Percentiles rank a stretch among this genome's conserved stretches.
phyloP scores from a whole-genome alignment of 2,329 filamentous ascomycete species.

The Cryphonectria parasitica region DNA sequence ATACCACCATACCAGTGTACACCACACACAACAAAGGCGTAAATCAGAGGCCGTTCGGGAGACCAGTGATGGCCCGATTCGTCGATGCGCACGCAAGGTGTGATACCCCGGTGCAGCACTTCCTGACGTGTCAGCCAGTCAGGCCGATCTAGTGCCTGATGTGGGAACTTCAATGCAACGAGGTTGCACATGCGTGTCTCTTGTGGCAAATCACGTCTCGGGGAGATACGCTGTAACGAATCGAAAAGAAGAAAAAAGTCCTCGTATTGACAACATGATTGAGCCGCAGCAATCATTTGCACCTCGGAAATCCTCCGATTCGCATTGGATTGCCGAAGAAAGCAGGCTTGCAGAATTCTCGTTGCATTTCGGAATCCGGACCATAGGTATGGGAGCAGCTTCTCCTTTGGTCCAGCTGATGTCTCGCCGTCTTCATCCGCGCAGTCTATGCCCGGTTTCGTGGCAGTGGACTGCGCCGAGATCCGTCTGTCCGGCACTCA shows the following conservation, averaged over 20 bases:
- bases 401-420: neutral
- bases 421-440: neutral
- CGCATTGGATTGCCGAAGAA: conserved; percentile 4
- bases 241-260: neutral
- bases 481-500: neutral
- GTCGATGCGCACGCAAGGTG: neutral
- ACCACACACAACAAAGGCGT: neutral
- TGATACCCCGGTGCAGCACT: neutral
- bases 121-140: neutral
- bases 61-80: conserved; percentile 8
- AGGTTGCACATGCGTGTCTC: neutral
- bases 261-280: neutral
- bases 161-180: neutral
- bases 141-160: neutral
- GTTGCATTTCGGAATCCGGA: neutral
- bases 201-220: neutral
- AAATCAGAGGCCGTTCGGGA: conserved; percentile 8
- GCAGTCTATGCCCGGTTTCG: neutral
- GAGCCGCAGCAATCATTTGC: neutral
- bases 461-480: neutral
- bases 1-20: neutral
- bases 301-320: neutral
- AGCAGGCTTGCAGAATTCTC: neutral
- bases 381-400: neutral
- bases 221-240: neutral